A percentile compares a stretch with the other conserved stretches of the same genome.
Conservation (phyloP, 2,329 filamentous ascomycete genomes). For the Mycosphaerella arachidis region DNA sequence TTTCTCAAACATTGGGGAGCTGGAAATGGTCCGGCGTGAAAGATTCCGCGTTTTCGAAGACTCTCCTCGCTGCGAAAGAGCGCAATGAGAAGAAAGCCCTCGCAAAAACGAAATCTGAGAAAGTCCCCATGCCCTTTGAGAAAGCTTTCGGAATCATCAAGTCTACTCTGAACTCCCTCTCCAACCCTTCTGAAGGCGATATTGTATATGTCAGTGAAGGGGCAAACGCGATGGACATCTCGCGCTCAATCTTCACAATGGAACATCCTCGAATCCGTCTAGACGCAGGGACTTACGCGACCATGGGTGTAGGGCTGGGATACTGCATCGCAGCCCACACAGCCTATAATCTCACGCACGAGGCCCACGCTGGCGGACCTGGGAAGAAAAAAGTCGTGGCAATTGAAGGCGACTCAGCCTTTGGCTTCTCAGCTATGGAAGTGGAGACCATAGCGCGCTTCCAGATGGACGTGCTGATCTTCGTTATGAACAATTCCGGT, state of each 20-base stretch:
- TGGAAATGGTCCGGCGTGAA: conserved; percentile 42
- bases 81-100: conserved; percentile 48
- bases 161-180: conserved; percentile 44
- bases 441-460: conserved; percentile 55
- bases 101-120: conserved; percentile 39
- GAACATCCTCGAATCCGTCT: conserved; percentile 52
- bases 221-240: conserved; percentile 60
- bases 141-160: conserved; percentile 52
- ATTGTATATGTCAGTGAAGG: conserved; percentile 57
- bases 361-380: conserved; percentile 25
- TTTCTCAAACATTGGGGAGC: conserved; percentile 38
- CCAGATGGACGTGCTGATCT: conserved; percentile 44
- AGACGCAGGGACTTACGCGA: conserved; percentile 56
- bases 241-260: conserved; percentile 51
- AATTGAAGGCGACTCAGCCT: conserved; percentile 53
- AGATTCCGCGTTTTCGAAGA: conserved; percentile 33
- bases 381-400: conserved; percentile 49
- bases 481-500: conserved; percentile 43
- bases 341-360: conserved; percentile 48
- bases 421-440: conserved; percentile 53
- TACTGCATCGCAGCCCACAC: conserved; percentile 55
- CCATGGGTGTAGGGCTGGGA: conserved; percentile 56
- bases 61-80: conserved; percentile 33
- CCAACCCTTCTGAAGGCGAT: conserved; percentile 42
- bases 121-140: conserved; percentile 47